Evolutionary conservation across 2,329 filamentous ascomycete genomes (phyloP), one percentile per base, ranked within the genome.

Genomic region (Xylaria sp.): DNA sequence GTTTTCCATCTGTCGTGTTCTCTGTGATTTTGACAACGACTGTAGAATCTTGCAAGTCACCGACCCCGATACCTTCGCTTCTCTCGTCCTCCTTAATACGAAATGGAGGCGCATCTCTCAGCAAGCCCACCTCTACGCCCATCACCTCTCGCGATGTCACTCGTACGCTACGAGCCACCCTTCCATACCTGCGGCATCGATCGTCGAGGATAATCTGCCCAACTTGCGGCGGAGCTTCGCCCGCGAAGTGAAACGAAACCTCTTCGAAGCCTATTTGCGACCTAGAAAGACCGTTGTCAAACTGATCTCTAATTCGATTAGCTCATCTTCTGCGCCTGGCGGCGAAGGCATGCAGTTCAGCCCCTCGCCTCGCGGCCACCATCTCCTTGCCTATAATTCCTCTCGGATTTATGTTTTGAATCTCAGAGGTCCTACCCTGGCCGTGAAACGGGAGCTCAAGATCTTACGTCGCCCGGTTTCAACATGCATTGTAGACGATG

Each of bases 321-420:
- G 92, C 76, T 94, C 92, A 0, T 93, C 92, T 1, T 93, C 93
- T 25, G 91, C 90, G 68, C 93, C 93, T 1, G 91, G 91, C 38
- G 92, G 92, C 36, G 93, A 97, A 78, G 92, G 92, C 51, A 92
- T 97, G 81, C 91, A 93, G 61, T 97, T 96, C 78, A 89, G 87
- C 69, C 88, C 93, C 66, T 96, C 93, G 1, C 89, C 92, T 5
- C 88, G 86, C 61, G 93, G 92, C 2, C 89, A 90, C 71, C 87
- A 90, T 72, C 80, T 96, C 33, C 85, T 96, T 45, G 93, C 92
- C 58, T 92, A 94, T 77, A 96, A 93, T 78, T 96, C 93, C 42
- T 94, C 93, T 13, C 86, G 93, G 64, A 92, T 97, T 70, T 91
- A 94, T 73, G 87, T 96, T 38, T 82, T 97, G 58, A 90, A 95